Evolutionary conservation across 257 asterid genomes (phyloP).

Genomic region (Penstemon barbatus): DNA sequence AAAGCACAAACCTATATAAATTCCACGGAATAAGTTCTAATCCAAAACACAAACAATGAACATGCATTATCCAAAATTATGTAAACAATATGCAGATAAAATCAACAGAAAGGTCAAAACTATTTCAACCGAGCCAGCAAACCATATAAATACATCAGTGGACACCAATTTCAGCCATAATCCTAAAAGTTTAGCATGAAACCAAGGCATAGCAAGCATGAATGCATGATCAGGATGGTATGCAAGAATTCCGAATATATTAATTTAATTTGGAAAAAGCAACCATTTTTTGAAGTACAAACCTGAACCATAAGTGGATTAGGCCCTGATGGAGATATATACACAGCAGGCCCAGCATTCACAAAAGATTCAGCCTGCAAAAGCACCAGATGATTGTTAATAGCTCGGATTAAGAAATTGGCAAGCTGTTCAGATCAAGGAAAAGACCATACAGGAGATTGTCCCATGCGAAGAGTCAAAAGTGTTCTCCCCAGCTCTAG

Average conservation of each 20-base stretch:
- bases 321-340: constrained; percentile 91
- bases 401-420: constrained; percentile 11
- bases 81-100: background rate
- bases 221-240: constrained; percentile 14
- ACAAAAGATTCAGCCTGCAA: constrained; percentile 85
- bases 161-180: background rate
- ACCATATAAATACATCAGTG: background rate
- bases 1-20: background rate
- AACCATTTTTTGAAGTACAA: constrained; percentile 27
- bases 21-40: background rate
- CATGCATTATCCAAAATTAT: background rate
- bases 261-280: background rate
- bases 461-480: constrained; percentile 85
- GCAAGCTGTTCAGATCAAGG: constrained; percentile 10
- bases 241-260: background rate
- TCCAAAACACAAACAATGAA: background rate
- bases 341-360: constrained; percentile 96
- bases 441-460: constrained; percentile 64
- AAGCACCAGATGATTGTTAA: constrained; percentile 29
- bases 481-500: constrained; percentile 93
- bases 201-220: background rate
- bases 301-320: constrained; percentile 99
- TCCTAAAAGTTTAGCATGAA: constrained; percentile 5
- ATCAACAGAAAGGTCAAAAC: background rate
- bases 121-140: background rate